Base-by-base conservation (phyloP, 2,329 filamentous ascomycete species). In the Scopulariopsis brevicaulis region DNA sequence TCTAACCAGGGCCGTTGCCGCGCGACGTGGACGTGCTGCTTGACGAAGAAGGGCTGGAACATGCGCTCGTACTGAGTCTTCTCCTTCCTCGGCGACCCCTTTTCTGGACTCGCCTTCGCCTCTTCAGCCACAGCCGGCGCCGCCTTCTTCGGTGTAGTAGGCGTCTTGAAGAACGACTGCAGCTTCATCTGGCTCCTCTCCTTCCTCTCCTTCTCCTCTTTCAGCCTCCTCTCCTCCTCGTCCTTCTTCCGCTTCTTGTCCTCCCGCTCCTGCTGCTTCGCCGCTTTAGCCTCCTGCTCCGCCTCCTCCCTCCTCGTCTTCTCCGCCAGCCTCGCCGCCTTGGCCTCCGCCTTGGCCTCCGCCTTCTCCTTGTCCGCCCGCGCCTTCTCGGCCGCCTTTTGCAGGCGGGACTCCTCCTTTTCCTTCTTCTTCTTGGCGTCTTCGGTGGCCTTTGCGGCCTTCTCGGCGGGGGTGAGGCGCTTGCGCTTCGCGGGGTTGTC, bases 11-110 rank as follows among this genome's bases (percentile, higher is more conserved):
- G 82, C 2, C 74, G 75, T 54, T 77, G 73, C 0, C 79, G 77
- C 0, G 91, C 90, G 57, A 96, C 64, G n/a, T 73, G 81, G 1
- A 90, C 87, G 65, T 90, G 80, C 2, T 84, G 78, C 59, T 90
- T 87, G 53, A 94, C 67, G 61, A 87, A 92, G 69, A 96, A 97
- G 0, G 89, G 85, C 35, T 90, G 80, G 65, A 97, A 97, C 40
- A 79, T 75, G 63, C 83, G 84, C 20, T 87, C 74, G 63, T 90
- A 92, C 52, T 82, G 78, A 0, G 80, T 77, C 25, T 25, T 57
- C 55, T 63, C 40, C 35, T 65, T 63, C 8, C 48, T 55, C 8
- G 60, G 28, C 24, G 55, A 63, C 61, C 14, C 65, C 60, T 3
- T 67, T 59, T 32, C 24, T 40, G 46, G 34, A 32, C 25, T 53